These are phyloP conservation scores for Knoxdaviesia capensis DNA, from an alignment of 2,329 filamentous ascomycete genomes.

Conservation along the genomic window DNA sequence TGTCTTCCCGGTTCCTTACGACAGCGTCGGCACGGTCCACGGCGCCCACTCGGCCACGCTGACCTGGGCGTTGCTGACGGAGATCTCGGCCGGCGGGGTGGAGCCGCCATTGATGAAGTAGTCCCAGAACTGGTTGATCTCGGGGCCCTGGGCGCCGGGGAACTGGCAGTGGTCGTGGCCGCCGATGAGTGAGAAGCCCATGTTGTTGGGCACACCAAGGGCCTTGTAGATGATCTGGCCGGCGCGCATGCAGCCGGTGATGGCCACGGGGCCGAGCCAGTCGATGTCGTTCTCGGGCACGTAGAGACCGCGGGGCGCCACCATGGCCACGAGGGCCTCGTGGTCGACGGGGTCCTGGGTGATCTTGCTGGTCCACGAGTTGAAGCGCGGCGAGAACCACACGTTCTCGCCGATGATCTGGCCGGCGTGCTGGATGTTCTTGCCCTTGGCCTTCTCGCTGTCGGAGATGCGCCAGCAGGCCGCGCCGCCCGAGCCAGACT, in stretches of 20 bases:
- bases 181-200: slow-evolving; percentile 35
- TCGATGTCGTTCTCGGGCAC: slow-evolving; percentile 38
- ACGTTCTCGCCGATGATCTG: slow-evolving; percentile 41
- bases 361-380: slow-evolving; percentile 26
- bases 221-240: slow-evolving; percentile 32
- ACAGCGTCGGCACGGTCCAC: slow-evolving; percentile 1
- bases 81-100: slow-evolving; percentile 8
- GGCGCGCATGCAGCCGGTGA: slow-evolving; percentile 36
- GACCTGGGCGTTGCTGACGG: slow-evolving; percentile 1
- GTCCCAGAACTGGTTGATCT: slow-evolving; percentile 32
- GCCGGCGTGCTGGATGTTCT: slow-evolving; percentile 37
- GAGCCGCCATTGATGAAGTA: slow-evolving; percentile 23
- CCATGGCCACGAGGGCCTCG: slow-evolving; percentile 34
- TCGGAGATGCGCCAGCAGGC: slow-evolving; percentile 40
- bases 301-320: slow-evolving; percentile 32
- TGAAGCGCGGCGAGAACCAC: slow-evolving; percentile 38
- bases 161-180: slow-evolving; percentile 35
- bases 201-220: slow-evolving; percentile 28
- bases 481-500: slow-evolving; percentile 39
- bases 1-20: too few relatives aligned
- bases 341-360: slow-evolving; percentile 32
- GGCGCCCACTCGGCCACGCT: slow-evolving; percentile 1
- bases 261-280: slow-evolving; percentile 36
- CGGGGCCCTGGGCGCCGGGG: slow-evolving; percentile 27
- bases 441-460: slow-evolving; percentile 25